These are phyloP conservation scores for Zygosaccharomyces pseudorouxii DNA, from an alignment of 805 yeast species.

Conservation along the genomic window DNA sequence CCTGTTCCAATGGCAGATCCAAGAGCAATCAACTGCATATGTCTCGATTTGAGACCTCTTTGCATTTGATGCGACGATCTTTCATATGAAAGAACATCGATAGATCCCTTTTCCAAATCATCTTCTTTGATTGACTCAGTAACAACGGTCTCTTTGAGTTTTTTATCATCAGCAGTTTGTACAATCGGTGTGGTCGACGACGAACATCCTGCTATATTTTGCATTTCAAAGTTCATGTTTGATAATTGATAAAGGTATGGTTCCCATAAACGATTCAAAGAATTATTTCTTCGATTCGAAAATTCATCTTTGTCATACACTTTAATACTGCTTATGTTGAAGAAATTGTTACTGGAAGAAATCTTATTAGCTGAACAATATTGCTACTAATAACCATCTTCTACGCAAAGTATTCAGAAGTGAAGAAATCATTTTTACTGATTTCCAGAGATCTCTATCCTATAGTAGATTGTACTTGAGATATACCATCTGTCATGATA, in stretches of 20 bases:
- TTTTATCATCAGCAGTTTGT: background rate
- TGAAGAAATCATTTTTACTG: too few species aligned
- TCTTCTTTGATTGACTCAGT: background rate
- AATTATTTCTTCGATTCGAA: background rate
- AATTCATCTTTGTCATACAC: background rate
- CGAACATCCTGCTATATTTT: background rate
- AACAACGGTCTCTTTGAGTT: background rate
- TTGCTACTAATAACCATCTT: too few species aligned
- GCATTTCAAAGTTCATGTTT: too few species aligned
- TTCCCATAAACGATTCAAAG: background rate
- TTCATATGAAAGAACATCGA: slow-evolving; percentile 35
- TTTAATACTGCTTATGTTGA: too few species aligned
- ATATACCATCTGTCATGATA: too few species aligned
- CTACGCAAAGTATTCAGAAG: too few species aligned
- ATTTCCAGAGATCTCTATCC: too few species aligned
- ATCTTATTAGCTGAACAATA: too few species aligned
- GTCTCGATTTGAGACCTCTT: slow-evolving; percentile 16
- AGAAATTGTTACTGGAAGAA: too few species aligned
- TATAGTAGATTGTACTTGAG: too few species aligned
- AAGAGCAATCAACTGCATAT: slow-evolving; percentile 6
- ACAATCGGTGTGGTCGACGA: background rate
- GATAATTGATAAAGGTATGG: background rate
- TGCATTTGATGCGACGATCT: background rate
- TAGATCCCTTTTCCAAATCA: slow-evolving; percentile 27
- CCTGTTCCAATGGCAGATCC: slow-evolving; percentile 61